A percentile compares a stretch with the other conserved stretches of the same genome.
These are phyloP conservation scores for Neurospora discreta DNA, from an alignment of 495 filamentous ascomycete species.

Conservation along the genomic window DNA sequence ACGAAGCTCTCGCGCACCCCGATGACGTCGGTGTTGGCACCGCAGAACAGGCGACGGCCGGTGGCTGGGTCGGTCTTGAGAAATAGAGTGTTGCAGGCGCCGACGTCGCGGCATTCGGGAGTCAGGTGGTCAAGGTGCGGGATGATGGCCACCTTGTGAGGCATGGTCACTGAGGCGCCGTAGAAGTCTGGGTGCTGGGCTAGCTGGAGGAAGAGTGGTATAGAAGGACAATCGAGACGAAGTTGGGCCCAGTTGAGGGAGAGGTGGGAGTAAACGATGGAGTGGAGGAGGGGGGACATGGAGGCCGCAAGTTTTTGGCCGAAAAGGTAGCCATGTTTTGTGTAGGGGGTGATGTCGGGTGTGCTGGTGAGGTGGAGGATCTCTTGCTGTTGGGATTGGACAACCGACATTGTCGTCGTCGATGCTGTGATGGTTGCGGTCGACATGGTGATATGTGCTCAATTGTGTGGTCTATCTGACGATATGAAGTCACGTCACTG, in stretches of 20 bases:
- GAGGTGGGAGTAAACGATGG: constrained; percentile 49
- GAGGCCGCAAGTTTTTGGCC: constrained; percentile 48
- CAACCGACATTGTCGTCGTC: background rate
- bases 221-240: constrained; percentile 42
- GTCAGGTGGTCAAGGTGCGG: constrained; percentile 57
- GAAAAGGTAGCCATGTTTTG: constrained; percentile 43
- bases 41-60: constrained; percentile 40
- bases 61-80: constrained; percentile 29
- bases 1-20: constrained; percentile 59
- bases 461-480: background rate
- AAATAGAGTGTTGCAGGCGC: constrained; percentile 68
- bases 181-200: constrained; percentile 25
- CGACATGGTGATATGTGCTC: background rate
- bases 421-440: background rate
- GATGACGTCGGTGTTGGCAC: constrained; percentile 68
- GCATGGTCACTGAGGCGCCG: constrained; percentile 61
- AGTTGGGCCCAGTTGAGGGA: constrained; percentile 52
- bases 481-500: background rate
- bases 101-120: constrained; percentile 53
- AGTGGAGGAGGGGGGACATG: constrained; percentile 59
- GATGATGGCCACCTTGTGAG: constrained; percentile 61
- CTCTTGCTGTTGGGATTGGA: background rate
- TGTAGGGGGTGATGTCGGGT: constrained; percentile 23
- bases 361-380: background rate
- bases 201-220: constrained; percentile 25